A percentile compares a stretch with the other conserved stretches of the same genome.
phyloP scores from a whole-genome alignment of 257 asterid genomes.

The Penstemon davidsonii region DNA sequence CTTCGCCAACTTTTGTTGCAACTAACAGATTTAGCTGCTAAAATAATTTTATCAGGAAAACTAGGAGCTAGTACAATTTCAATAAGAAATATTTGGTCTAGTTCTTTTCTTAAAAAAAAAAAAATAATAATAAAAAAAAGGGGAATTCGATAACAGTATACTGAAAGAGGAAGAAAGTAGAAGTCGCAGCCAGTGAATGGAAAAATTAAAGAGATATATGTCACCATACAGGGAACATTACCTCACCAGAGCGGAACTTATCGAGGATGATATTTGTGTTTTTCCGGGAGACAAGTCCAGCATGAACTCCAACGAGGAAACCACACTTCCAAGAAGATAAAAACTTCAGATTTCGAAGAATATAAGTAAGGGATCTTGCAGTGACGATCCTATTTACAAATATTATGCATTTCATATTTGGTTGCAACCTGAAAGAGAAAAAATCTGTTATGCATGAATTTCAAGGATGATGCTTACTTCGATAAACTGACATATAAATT shows the following conservation, averaged over 20 bases:
- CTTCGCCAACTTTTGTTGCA: constrained; percentile 99
- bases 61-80: constrained; percentile 11
- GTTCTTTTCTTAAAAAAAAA: constrained; percentile 15
- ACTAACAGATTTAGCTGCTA: constrained; percentile 87
- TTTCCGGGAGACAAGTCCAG: constrained; percentile 77
- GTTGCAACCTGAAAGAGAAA: constrained; percentile 70
- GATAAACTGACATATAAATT: constrained; percentile 3
- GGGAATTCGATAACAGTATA: constrained; percentile 2
- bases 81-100: not conserved
- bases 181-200: not conserved
- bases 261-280: constrained; percentile 63
- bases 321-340: constrained; percentile 83
- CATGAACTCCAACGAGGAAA: constrained; percentile 83
- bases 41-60: constrained; percentile 27
- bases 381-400: constrained; percentile 92
- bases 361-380: constrained; percentile 76
- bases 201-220: constrained; percentile 19
- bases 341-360: constrained; percentile 61
- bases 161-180: constrained; percentile 7
- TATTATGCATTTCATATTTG: constrained; percentile 84
- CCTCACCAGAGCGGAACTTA: constrained; percentile 94
- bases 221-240: constrained; percentile 36
- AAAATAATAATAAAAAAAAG: too few relatives aligned
- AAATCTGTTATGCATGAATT: constrained; percentile 17
- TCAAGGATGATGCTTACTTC: constrained; percentile 10